Percentiles rank a stretch among this genome's conserved stretches.
These are phyloP conservation scores for Austroboletus eburneus DNA, from an alignment of 768 basidiomycete genomes.

Conservation along the genomic window DNA sequence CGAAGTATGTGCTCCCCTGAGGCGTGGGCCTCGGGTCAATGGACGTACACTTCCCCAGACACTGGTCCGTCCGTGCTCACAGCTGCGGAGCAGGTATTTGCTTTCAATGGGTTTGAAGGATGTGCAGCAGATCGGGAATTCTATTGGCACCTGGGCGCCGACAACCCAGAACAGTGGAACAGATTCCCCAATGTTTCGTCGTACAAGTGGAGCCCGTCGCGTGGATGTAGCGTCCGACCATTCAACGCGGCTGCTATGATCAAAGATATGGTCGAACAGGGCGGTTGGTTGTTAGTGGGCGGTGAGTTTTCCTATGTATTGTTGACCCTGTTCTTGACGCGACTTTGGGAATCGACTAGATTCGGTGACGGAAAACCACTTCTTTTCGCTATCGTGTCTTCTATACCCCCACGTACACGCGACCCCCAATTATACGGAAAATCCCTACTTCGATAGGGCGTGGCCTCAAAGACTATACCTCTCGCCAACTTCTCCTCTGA, in stretches of 20 bases:
- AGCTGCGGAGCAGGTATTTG: slow-evolving; percentile 40
- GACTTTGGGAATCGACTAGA: slow-evolving; percentile 33
- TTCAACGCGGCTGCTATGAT: slow-evolving; percentile 44
- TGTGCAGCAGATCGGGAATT: slow-evolving; percentile 62
- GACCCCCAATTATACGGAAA: slow-evolving; percentile 55
- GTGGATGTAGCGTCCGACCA: slow-evolving; percentile 40
- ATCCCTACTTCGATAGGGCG: slow-evolving; percentile 54
- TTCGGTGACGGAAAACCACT: slow-evolving; percentile 69
- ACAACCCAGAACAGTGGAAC: slow-evolving; percentile 43
- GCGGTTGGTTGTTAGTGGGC: slow-evolving; percentile 66
- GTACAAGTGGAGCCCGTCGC: slow-evolving; percentile 51
- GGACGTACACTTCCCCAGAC: slow-evolving; percentile 40
- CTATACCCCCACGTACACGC: slow-evolving; percentile 65
- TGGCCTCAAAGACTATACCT: slow-evolving; percentile 67
- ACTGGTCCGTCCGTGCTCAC: slow-evolving; percentile 35
- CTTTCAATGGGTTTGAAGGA: slow-evolving; percentile 54
- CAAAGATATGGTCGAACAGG: slow-evolving; percentile 57
- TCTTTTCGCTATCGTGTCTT: slow-evolving; percentile 66
- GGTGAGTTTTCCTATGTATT: slow-evolving; percentile 44
- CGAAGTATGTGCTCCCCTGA: slow-evolving; percentile 32
- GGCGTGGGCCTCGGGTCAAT: slow-evolving; percentile 35
- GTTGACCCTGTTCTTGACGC: slow-evolving; percentile 3
- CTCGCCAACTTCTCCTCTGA: slow-evolving; percentile 42
- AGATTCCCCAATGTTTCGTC: slow-evolving; percentile 51
- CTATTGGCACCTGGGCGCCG: slow-evolving; percentile 59